Evolutionary conservation across 257 asterid genomes (phyloP), one percentile per base, ranked within the genome.

Genomic region (Solanum pinnatisectum): DNA sequence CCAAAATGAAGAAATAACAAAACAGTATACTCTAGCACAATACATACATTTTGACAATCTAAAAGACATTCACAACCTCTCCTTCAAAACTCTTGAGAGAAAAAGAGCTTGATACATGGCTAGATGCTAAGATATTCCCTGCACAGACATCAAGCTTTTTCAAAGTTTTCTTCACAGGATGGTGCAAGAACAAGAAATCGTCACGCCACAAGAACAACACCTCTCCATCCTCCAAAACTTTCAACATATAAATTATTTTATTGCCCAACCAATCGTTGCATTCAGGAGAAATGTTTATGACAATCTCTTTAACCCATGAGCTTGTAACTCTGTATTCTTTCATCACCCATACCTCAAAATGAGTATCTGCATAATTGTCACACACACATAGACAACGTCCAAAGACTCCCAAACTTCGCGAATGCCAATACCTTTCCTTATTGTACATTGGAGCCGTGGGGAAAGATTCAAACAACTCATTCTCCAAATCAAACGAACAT

Each of bases 271-370:
- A 82, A 84, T 93, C 25, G 63, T 68, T 49, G 86, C 87, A 39
- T 87, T 88, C 1, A 88, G 89, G 49, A 88, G 60, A 82, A 73
- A 90, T 89, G 35, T 63, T 88, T 67, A 92, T 91, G 39, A 90
- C 93, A 67, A 91, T 60, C 9, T 92, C 86, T 84, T 89, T 93
- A 10, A 46, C 70, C 94, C 95, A 94, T 2, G 94, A 91, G 40
- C 89, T 84, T 39, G 85, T 76, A 6, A 90, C 89, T 63, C 90
- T 89, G 12, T 93, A 94, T 25, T 94, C 95, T 77, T 89, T 92
- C 97, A 93, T 93, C 46, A 90, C 89, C 95, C 96, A 93, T 5
- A 93, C 89, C 4, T 89, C 90, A 18, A 93, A 88, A 35, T 89
- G 88, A 33, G 13, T 49, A 1, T 88, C 81, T 4, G 88, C 85